Percentiles rank a stretch among this genome's conserved stretches.
Conservation (phyloP, 805 yeast genomes). For the Cyberlindnera americana region DNA sequence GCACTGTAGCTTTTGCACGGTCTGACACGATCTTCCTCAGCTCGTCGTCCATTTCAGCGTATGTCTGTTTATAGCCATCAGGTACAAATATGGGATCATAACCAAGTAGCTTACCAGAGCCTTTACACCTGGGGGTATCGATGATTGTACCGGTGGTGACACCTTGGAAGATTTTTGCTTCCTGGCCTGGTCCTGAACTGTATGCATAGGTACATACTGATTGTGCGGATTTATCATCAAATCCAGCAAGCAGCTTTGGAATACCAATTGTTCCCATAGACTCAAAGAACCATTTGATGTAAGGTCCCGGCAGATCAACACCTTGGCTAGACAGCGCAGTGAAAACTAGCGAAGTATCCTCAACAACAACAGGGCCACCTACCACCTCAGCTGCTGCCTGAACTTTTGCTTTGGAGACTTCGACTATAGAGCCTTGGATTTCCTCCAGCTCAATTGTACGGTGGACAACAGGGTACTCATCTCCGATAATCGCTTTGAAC, state of each 20-base stretch:
- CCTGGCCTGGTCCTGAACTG: conserved; percentile 73
- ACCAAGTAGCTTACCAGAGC: conserved; percentile 67
- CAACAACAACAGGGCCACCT: conserved; percentile 83
- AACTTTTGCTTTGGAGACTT: conserved; percentile 78
- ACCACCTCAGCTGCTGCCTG: conserved; percentile 59
- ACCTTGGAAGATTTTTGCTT: conserved; percentile 78
- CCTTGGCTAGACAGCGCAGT: conserved; percentile 60
- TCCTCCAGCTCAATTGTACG: conserved; percentile 77
- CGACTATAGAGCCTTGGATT: conserved; percentile 80
- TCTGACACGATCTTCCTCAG: conserved; percentile 82
- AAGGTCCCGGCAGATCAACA: conserved; percentile 87
- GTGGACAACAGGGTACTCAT: conserved; percentile 44
- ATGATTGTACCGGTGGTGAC: conserved; percentile 79
- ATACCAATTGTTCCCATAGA: conserved; percentile 72
- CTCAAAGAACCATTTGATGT: conserved; percentile 85
- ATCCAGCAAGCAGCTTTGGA: conserved; percentile 71
- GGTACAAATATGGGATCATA: conserved; percentile 94
- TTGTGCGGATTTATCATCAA: conserved; percentile 76
- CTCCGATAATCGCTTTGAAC: conserved; percentile 67
- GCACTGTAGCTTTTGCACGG: conserved; percentile 67
- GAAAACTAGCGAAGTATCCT: conserved; percentile 88
- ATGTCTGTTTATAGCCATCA: conserved; percentile 63
- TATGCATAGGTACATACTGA: conserved; percentile 92
- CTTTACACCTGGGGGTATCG: conserved; percentile 46
- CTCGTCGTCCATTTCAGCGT: conserved; percentile 81